These are phyloP conservation scores for Paramyrothecium sp. DNA, from an alignment of 2,329 filamentous ascomycete genomes.

Conservation along the genomic window DNA sequence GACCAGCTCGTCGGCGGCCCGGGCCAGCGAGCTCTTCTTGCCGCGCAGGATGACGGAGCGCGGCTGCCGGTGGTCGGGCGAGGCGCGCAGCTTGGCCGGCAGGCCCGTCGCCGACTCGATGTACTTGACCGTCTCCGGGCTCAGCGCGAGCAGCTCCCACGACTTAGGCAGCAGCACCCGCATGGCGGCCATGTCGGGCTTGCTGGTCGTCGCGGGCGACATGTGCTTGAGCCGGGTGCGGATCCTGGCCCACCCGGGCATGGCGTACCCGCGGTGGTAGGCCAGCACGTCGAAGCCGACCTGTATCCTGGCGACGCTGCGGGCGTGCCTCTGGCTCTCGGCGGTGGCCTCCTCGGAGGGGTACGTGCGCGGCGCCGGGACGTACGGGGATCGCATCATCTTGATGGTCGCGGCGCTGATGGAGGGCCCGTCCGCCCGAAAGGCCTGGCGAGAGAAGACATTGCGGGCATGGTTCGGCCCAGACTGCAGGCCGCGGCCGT, in stretches of 20 bases:
- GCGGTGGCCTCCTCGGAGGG: neutral
- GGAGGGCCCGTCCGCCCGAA: neutral
- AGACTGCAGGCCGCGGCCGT: too few species aligned
- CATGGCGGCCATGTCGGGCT: conserved; percentile 33
- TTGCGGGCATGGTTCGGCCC: neutral
- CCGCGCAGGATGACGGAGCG: conserved; percentile 31
- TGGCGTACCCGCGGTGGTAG: conserved; percentile 20
- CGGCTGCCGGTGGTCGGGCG: conserved; percentile 26
- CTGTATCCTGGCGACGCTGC: neutral
- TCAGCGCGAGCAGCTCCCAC: conserved; percentile 31
- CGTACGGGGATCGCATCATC: conserved; percentile 7
- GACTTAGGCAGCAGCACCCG: conserved; percentile 32
- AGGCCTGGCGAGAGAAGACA: neutral
- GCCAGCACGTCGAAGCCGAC: conserved; percentile 19
- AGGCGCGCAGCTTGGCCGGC: conserved; percentile 28
- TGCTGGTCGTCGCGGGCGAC: too few species aligned
- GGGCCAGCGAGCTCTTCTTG: conserved; percentile 24
- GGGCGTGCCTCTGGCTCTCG: neutral
- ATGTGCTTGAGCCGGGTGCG: too few species aligned
- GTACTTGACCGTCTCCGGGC: conserved; percentile 29
- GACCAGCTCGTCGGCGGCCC: conserved; percentile 32
- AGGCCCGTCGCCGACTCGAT: conserved; percentile 32
- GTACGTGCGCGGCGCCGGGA: conserved; percentile 3
- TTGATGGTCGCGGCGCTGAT: neutral
- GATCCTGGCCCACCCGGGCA: conserved; percentile 38